Percentiles rank a stretch among this genome's conserved stretches.
phyloP scores from a whole-genome alignment of 371 early-diverging fungal species.

The Mucor circinelloides region DNA sequence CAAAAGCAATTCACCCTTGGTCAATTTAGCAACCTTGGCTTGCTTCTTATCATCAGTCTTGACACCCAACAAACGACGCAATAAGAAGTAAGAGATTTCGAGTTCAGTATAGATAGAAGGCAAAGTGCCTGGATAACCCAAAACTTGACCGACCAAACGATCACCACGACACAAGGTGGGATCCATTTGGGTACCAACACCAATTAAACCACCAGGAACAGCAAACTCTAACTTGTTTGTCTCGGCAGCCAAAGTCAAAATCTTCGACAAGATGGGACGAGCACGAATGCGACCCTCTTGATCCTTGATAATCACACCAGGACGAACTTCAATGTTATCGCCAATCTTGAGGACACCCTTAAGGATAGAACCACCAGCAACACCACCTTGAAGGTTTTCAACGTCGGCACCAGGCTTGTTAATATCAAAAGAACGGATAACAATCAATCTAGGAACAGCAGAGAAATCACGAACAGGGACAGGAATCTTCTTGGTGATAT shows the following conservation, averaged over 20 bases:
- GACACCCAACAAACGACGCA: slow-evolving; percentile 96
- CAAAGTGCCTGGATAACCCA: slow-evolving; percentile 95
- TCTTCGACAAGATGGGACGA: slow-evolving; percentile 93
- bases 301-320: slow-evolving; percentile 97
- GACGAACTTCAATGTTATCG: slow-evolving; percentile 99
- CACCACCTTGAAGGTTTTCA: slow-evolving; percentile 97
- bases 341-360: slow-evolving; percentile 96
- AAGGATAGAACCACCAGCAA: slow-evolving; percentile 99
- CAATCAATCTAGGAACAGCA: slow-evolving; percentile 93
- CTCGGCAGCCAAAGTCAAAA: slow-evolving; percentile 95
- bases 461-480: slow-evolving; percentile 96
- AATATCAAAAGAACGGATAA: slow-evolving; percentile 99
- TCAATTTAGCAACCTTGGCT: slow-evolving; percentile 91
- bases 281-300: slow-evolving; percentile 87
- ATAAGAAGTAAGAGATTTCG: slow-evolving; percentile 96
- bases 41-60: slow-evolving; percentile 97
- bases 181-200: slow-evolving; percentile 99
- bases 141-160: slow-evolving; percentile 98
- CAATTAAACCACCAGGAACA: slow-evolving; percentile 99
- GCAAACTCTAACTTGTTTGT: slow-evolving; percentile 95
- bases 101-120: slow-evolving; percentile 97
- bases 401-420: slow-evolving; percentile 99
- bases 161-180: slow-evolving; percentile 99
- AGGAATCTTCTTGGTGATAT: slow-evolving; percentile 98
- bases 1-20: slow-evolving; percentile 95